Percentiles rank a stretch among this genome's conserved stretches.
Evolutionary conservation across 2,329 filamentous ascomycete genomes (phyloP).

Genomic region (Scedosporium dehoogii): DNA sequence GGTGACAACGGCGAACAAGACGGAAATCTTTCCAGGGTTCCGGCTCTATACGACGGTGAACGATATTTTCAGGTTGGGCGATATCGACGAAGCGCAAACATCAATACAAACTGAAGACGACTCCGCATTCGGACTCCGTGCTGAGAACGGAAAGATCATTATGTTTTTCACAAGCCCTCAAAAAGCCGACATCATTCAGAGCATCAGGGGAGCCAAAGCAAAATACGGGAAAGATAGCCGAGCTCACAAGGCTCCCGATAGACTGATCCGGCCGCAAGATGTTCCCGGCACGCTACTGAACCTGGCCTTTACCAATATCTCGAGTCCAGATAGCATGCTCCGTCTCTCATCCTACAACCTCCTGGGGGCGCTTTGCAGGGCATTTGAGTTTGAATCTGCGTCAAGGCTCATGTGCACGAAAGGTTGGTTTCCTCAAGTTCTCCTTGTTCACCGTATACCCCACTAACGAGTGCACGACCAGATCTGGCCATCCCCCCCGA

Average conservation of each 20-base stretch:
- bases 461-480: conserved; percentile 15
- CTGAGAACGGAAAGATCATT: conserved; percentile 59
- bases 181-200: conserved; percentile 53
- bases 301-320: conserved; percentile 56
- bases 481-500: conserved; percentile 55
- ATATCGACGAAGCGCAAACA: conserved; percentile 57
- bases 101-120: conserved; percentile 57
- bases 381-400: conserved; percentile 56
- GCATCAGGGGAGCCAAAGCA: conserved; percentile 51
- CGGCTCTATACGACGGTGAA: conserved; percentile 56
- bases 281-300: conserved; percentile 61
- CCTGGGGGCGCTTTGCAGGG: conserved; percentile 54
- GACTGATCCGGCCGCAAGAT: conserved; percentile 59
- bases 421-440: conserved; percentile 28
- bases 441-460: conserved; percentile 3
- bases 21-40: conserved; percentile 55
- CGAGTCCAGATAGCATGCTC: conserved; percentile 49
- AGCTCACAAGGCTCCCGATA: conserved; percentile 50
- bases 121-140: conserved; percentile 55
- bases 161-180: conserved; percentile 63
- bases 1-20: conserved; percentile 58
- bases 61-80: conserved; percentile 58
- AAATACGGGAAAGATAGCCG: conserved; percentile 56
- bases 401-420: conserved; percentile 52
- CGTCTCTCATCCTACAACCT: conserved; percentile 59